phyloP scores from a whole-genome alignment of 2,329 filamentous ascomycete genomes.

The Penicillium sp. region DNA sequence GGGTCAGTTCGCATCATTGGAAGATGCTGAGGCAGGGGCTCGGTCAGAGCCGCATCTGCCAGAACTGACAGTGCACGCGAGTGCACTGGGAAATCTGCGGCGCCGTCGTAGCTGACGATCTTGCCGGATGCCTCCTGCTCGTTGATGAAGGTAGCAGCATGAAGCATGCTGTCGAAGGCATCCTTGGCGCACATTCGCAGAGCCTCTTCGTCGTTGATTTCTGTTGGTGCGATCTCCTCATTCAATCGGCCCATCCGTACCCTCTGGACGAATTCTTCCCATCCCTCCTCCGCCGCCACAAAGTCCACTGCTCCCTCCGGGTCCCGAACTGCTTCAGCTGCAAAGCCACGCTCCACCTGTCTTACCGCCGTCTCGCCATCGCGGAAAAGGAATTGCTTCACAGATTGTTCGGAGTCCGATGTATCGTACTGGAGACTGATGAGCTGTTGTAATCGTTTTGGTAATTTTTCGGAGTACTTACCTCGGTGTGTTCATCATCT shows the following conservation, averaged over 20 bases:
- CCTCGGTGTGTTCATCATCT: constrained; percentile 29
- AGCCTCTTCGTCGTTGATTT: constrained; percentile 24
- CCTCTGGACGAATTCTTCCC: constrained; percentile 43
- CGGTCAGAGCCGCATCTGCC: constrained; percentile 32
- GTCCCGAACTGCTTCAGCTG: constrained; percentile 35
- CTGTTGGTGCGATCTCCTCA: constrained; percentile 40
- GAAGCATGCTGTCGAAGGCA: constrained; percentile 27
- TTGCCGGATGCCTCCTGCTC: constrained; percentile 3
- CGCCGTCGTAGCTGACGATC: constrained; percentile 4
- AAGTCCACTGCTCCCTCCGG: constrained; percentile 36
- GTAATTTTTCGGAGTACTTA: background rate
- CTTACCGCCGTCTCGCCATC: constrained; percentile 20
- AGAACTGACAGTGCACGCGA: constrained; percentile 35
- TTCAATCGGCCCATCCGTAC: constrained; percentile 40
- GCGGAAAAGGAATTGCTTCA: constrained; percentile 25
- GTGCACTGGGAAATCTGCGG: constrained; percentile 8
- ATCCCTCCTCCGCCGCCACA: constrained; percentile 36
- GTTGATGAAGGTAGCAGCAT: constrained; percentile 29
- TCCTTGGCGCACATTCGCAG: constrained; percentile 25
- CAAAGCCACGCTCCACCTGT: constrained; percentile 35
- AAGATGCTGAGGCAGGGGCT: constrained; percentile 28
- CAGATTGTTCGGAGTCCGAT: constrained; percentile 29
- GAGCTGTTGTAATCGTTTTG: background rate
- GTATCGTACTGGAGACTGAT: constrained; percentile 27
- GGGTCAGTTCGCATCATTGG: constrained; percentile 44